Evolutionary conservation across 495 filamentous ascomycete genomes (phyloP), one percentile per base, ranked within the genome.

Genomic region (Penicillium goetzii): DNA sequence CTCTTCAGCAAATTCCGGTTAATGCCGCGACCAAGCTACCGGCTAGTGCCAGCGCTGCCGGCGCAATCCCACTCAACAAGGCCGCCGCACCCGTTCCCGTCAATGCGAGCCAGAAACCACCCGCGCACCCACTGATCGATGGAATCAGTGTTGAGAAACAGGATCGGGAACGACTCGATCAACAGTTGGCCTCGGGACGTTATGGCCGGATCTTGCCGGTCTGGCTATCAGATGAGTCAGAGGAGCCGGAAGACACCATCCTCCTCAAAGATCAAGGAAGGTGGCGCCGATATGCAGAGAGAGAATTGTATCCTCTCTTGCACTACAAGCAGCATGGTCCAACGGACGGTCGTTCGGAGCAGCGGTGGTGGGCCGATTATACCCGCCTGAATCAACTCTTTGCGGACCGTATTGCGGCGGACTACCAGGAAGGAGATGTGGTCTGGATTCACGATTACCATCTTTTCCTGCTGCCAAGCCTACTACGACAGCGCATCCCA

Each of bases 241-340:
- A 92, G 63, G 83, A 84, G 6, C 78, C 77, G 7, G 80, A 86
- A 11, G 90, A 90, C 5, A 84, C 81, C 21, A 82, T 90, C 40
- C 72, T 80, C n/a, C 77, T 96, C 58, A 89, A 88, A 54, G 88
- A 95, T 64, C 92, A 96, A 75, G 81, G 81, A 8, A 79, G 91
- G 59, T 97, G 93, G 93, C 86, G 92, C 62, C 83, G 89, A 21
- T 97, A 93, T 76, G 92, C 92, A 15, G 93, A 97, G 80, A 87
- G 90, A 70, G 91, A 94, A 61, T 79, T 97, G 21, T 97, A 94
- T 73, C 90, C 92, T 4, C 82, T 97, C 17, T 89, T 97, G 76
- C 93, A 97, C 73, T 97, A 97, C 77, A 96, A 93, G 76, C 89
- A 91, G 70, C 90, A 96, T 68, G 90, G 92, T 63, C 91, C 92